Evolutionary conservation across 2,329 filamentous ascomycete genomes (phyloP), one percentile per base, ranked within the genome.

Genomic region (Ophiostoma australiae): DNA sequence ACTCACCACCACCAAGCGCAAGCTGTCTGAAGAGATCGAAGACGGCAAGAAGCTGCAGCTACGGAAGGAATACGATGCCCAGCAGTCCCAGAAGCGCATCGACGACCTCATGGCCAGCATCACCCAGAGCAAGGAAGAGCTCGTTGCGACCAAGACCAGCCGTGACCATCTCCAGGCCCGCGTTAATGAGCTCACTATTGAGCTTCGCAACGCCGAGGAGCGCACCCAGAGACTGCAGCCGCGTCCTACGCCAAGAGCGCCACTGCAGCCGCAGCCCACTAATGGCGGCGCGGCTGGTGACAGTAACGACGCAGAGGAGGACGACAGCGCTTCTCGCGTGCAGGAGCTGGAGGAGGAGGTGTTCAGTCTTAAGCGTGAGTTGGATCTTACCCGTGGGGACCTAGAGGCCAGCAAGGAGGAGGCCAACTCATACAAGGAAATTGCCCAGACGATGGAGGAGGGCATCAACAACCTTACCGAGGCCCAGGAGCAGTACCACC

Each of bases 201-300:
- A 98, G 78, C 84, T 98, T 35, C 91, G 91, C 75, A 93, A 91
- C 76, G 93, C 94, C 0, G 93, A 98, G 78, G 95, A 98, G 79
- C 91, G 93, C 69, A 86, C 92, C 6, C 89, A 91, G 75, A 87
- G 93, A 39, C 83, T 97, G 70, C 92, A 95, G 74, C 90, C 92
- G n/a, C 87, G 90, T 71, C 90, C 91, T 4, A 92, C 89, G 0
- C 85, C 89, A 1, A 83, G 89, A 73, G 82, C 86, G 77, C 81
- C 65, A 76, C 78, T 48, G 76, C 83, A 37, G 77, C 80, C 55
- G 79, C 80, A 67, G 78, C 80, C 70, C 78, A 77, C 66, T 1
- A 55, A 23, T 1, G 68, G 27, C 1, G 69, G 52, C 3, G 68
- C n/a, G 4, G 82, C 84, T 20, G 82, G 85, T 67, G 78, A 79